phyloP scores from a whole-genome alignment of 371 early-diverging fungal species.

The Synchytrium microbalum region DNA sequence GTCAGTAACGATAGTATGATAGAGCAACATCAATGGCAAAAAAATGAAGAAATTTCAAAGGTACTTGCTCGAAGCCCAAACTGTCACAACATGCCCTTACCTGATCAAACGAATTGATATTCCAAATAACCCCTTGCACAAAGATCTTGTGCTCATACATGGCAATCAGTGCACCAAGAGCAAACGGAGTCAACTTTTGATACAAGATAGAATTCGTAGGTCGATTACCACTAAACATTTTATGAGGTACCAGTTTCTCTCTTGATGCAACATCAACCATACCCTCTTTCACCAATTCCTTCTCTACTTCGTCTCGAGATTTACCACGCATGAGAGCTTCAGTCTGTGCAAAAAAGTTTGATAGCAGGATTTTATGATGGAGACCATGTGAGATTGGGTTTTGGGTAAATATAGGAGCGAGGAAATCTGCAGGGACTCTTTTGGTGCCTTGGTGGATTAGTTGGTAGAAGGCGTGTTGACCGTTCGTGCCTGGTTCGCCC shows the following conservation, averaged over 20 bases:
- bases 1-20: background rate
- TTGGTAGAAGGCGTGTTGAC: conserved; percentile 99
- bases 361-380: conserved; percentile 91
- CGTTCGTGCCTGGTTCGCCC: conserved; percentile 99
- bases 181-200: conserved; percentile 86
- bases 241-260: conserved; percentile 75
- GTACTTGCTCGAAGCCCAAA: background rate
- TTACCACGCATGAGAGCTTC: conserved; percentile 97
- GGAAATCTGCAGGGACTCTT: conserved; percentile 91
- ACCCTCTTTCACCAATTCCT: conserved; percentile 51
- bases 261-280: conserved; percentile 44
- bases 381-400: conserved; percentile 68
- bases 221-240: conserved; percentile 92
- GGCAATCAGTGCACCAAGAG: conserved; percentile 91
- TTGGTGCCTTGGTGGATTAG: conserved; percentile 98
- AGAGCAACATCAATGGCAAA: too few relatives aligned
- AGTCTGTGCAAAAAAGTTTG: conserved; percentile 99
- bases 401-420: conserved; percentile 84
- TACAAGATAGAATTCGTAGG: conserved; percentile 96
- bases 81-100: conserved; percentile 8
- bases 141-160: conserved; percentile 99
- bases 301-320: conserved; percentile 62
- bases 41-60: too few relatives aligned
- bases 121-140: conserved; percentile 96
- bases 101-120: conserved; percentile 72